Percentiles rank a stretch among this genome's conserved stretches.
These are phyloP conservation scores for Ophiocordyceps camponoti-leonardi DNA, from an alignment of 2,329 filamentous ascomycete genomes.

Conservation along the genomic window DNA sequence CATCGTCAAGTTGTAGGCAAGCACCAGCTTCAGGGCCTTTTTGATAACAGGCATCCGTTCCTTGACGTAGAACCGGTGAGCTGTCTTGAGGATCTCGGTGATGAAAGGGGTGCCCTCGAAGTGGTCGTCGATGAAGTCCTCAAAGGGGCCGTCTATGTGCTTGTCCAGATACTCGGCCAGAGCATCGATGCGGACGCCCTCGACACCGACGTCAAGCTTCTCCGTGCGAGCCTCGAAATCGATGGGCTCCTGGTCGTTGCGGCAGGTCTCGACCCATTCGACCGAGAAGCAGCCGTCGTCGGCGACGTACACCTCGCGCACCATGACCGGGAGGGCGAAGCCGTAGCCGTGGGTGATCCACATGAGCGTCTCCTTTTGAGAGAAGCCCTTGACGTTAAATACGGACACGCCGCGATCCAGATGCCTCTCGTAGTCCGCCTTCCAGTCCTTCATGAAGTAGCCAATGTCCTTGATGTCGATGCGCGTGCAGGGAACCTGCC, in stretches of 20 bases:
- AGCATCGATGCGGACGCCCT: constrained; percentile 65
- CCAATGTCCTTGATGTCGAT: constrained; percentile 98
- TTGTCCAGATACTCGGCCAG: constrained; percentile 88
- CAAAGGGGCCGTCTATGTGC: constrained; percentile 82
- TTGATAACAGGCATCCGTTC: constrained; percentile 80
- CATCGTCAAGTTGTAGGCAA: constrained; percentile 89
- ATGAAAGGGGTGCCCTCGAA: constrained; percentile 92
- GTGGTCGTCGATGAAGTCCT: constrained; percentile 87
- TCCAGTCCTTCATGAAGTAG: constrained; percentile 99
- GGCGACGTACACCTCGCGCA: constrained; percentile 80
- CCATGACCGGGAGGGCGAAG: constrained; percentile 80
- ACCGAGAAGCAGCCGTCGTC: constrained; percentile 87
- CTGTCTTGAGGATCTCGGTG: constrained; percentile 90
- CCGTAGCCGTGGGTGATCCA: constrained; percentile 97
- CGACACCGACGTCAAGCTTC: constrained; percentile 73
- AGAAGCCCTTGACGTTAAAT: constrained; percentile 82
- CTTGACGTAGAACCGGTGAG: constrained; percentile 81
- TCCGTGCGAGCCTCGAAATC: constrained; percentile 79
- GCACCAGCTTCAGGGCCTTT: constrained; percentile 84
- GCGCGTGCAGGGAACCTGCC: constrained; percentile 94
- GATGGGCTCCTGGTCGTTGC: constrained; percentile 50
- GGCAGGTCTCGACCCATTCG: constrained; percentile 77
- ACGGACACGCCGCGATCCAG: constrained; percentile 75
- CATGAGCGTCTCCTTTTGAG: constrained; percentile 50
- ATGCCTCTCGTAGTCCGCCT: constrained; percentile 88